Conservation (phyloP, 2,329 filamentous ascomycete species). For the Paraphaeosphaeria minitans region DNA sequence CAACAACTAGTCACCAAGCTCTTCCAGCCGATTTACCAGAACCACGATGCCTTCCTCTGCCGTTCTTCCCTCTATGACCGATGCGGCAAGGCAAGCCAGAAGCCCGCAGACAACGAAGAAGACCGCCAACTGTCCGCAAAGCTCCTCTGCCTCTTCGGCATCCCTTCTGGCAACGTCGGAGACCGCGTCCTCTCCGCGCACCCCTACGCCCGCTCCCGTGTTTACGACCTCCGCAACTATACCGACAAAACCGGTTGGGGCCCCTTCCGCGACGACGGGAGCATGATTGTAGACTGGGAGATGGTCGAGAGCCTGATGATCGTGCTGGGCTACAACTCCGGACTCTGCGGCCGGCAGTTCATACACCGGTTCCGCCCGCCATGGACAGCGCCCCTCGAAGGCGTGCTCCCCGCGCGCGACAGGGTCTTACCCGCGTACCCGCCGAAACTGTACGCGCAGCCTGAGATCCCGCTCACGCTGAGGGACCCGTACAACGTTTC, state of each 20-base stretch:
- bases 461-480: neutral
- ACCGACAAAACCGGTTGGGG: constrained; percentile 68
- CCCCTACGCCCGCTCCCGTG: constrained; percentile 68
- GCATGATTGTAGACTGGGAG: constrained; percentile 74
- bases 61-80: constrained; percentile 61
- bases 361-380: constrained; percentile 31
- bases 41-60: constrained; percentile 60
- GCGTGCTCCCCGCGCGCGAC: constrained; percentile 15
- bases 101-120: constrained; percentile 46
- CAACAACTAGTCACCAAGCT: neutral
- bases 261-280: constrained; percentile 69
- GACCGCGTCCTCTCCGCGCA: constrained; percentile 50
- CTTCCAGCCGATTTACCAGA: neutral
- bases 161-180: constrained; percentile 54
- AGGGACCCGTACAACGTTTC: neutral
- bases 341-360: constrained; percentile 31
- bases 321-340: constrained; percentile 65
- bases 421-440: neutral
- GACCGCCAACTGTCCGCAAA: constrained; percentile 70
- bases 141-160: constrained; percentile 71
- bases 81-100: constrained; percentile 33
- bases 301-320: constrained; percentile 77
- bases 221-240: constrained; percentile 76
- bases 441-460: constrained; percentile 17
- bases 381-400: constrained; percentile 38